Evolutionary conservation across 331 rosid species (phyloP).

Genomic region (Spiraea crenata): DNA sequence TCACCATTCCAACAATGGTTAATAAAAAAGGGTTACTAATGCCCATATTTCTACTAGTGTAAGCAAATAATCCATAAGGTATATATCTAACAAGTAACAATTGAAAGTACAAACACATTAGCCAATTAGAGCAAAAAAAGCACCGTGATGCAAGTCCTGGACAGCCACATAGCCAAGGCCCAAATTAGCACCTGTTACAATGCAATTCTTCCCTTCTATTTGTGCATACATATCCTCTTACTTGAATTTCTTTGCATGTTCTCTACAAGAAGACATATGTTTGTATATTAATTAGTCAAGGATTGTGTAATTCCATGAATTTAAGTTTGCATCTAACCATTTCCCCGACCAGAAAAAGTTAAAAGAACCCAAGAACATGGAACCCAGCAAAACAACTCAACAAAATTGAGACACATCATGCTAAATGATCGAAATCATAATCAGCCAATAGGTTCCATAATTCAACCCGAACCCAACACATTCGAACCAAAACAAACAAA

Average conservation of each 20-base stretch:
- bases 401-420: too few relatives aligned
- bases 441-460: too few relatives aligned
- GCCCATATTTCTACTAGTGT: too few relatives aligned
- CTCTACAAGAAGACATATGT: too few relatives aligned
- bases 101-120: background rate
- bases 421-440: too few relatives aligned
- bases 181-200: constrained; percentile 95
- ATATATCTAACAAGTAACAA: background rate
- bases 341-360: too few relatives aligned
- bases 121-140: constrained; percentile 16
- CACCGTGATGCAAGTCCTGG: constrained; percentile 80
- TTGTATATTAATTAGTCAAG: background rate
- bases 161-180: constrained; percentile 90
- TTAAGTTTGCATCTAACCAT: background rate
- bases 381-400: too few relatives aligned
- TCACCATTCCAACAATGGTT: too few relatives aligned
- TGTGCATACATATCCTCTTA: constrained; percentile 56
- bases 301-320: background rate
- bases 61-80: background rate
- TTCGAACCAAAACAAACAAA: too few relatives aligned
- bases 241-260: constrained; percentile 74
- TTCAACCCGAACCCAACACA: too few relatives aligned
- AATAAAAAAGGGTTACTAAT: too few relatives aligned
- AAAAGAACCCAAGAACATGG: too few relatives aligned
- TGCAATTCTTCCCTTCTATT: constrained; percentile 72